Evolutionary conservation across 2,329 filamentous ascomycete genomes (phyloP).

Genomic region (Ascochyta lentis): DNA sequence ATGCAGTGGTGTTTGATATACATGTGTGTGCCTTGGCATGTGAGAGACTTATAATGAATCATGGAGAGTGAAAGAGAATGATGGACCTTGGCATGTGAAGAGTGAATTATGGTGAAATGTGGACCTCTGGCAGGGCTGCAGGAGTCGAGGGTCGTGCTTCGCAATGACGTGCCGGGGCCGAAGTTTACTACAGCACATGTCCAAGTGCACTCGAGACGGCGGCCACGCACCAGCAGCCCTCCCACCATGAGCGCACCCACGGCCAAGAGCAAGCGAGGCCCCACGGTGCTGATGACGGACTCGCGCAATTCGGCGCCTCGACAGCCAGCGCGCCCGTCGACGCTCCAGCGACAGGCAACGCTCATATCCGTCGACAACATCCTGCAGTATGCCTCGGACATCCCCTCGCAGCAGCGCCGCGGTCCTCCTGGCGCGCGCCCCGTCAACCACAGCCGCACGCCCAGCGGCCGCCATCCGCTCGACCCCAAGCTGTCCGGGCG

Average conservation of each 20-base stretch:
- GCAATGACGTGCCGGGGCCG: slow-evolving; percentile 17
- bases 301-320: slow-evolving; percentile 56
- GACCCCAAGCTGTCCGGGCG: slow-evolving; percentile 64
- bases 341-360: slow-evolving; percentile 50
- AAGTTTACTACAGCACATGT: slow-evolving; percentile 4
- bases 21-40: too few relatives aligned
- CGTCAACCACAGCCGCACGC: slow-evolving; percentile 54
- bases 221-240: not conserved
- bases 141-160: slow-evolving; percentile 1
- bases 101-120: not conserved
- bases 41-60: too few relatives aligned
- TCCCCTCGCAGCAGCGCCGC: slow-evolving; percentile 91
- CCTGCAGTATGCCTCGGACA: slow-evolving; percentile 90
- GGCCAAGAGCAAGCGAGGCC: slow-evolving; percentile 47
- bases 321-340: slow-evolving; percentile 29
- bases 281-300: slow-evolving; percentile 61
- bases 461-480: slow-evolving; percentile 59
- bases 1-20: not conserved
- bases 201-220: slow-evolving; percentile 1
- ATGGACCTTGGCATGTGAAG: too few relatives aligned
- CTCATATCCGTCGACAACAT: slow-evolving; percentile 91
- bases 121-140: slow-evolving; percentile 18
- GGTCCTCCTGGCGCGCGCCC: slow-evolving; percentile 66
- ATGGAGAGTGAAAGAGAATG: too few relatives aligned
- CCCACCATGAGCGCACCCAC: slow-evolving; percentile 43